phyloP scores from a whole-genome alignment of 306 rosid genomes.

The Vigna reflexopilosa region DNA sequence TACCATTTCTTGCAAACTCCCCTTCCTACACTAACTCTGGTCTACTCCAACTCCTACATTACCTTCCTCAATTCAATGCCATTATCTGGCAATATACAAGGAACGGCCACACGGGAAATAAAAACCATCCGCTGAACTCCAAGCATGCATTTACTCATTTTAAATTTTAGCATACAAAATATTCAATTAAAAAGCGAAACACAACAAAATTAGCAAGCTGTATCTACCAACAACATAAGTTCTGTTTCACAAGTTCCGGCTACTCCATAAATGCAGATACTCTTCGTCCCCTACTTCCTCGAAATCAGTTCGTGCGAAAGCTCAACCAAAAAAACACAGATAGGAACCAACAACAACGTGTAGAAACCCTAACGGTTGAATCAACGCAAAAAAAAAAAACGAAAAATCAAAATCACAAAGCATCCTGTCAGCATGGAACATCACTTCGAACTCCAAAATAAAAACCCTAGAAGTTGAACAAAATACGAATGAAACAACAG shows the following conservation, averaged over 20 bases:
- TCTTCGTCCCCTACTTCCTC: slow-evolving; percentile 27
- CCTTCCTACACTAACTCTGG: slow-evolving; percentile 12
- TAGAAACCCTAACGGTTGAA: slow-evolving; percentile 46
- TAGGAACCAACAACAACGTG: slow-evolving; percentile 29
- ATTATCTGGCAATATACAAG: neutral
- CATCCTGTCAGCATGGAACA: slow-evolving; percentile 2
- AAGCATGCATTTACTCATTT: slow-evolving; percentile 7
- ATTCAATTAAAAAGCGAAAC: slow-evolving; percentile 19
- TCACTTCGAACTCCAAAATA: slow-evolving; percentile 40
- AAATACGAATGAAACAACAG: slow-evolving; percentile 3
- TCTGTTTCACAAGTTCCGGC: neutral
- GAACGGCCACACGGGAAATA: slow-evolving; percentile 15
- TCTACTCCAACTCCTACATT: slow-evolving; percentile 34
- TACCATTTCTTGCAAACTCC: slow-evolving; percentile 5
- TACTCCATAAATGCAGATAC: slow-evolving; percentile 32
- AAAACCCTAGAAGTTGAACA: slow-evolving; percentile 59
- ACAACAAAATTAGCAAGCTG: neutral
- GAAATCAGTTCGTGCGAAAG: slow-evolving; percentile 33
- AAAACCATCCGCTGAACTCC: slow-evolving; percentile 8
- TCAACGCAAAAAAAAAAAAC: slow-evolving; percentile 5
- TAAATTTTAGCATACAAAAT: slow-evolving; percentile 1
- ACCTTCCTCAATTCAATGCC: slow-evolving; percentile 33
- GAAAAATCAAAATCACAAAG: slow-evolving; percentile 32
- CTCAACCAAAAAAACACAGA: slow-evolving; percentile 3
- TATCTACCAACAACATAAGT: slow-evolving; percentile 34